phyloP scores from a whole-genome alignment of 2,329 filamentous ascomycete species.

The Neofusicoccum parvum region DNA sequence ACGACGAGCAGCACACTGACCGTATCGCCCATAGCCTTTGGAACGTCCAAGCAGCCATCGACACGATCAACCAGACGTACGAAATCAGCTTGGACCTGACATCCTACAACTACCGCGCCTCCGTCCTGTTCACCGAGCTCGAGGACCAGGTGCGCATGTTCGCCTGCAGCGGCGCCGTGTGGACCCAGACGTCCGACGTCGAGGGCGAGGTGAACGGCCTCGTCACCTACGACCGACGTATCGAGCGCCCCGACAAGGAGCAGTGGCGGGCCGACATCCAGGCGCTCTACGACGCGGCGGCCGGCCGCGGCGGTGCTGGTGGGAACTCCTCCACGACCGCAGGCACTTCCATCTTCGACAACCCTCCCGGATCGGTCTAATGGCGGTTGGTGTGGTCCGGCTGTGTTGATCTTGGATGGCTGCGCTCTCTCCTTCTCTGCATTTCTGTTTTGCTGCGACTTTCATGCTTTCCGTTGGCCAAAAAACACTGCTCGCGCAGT shows the following conservation, averaged over 20 bases:
- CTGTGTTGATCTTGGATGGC: too few relatives aligned
- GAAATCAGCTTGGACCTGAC: conserved; percentile 62
- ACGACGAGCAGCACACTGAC: background rate
- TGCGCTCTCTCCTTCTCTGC: too few relatives aligned
- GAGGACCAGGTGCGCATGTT: conserved; percentile 55
- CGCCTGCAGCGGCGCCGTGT: conserved; percentile 68
- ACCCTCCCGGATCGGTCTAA: too few relatives aligned
- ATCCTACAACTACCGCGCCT: conserved; percentile 68
- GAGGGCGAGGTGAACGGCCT: conserved; percentile 75
- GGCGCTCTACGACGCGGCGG: conserved; percentile 57
- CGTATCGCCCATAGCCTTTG: conserved; percentile 54
- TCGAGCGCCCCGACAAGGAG: conserved; percentile 57
- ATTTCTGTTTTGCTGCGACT: too few relatives aligned
- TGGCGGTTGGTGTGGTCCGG: too few relatives aligned
- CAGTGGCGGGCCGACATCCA: conserved; percentile 65
- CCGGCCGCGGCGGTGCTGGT: background rate
- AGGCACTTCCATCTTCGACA: too few relatives aligned
- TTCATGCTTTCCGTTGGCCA: too few relatives aligned
- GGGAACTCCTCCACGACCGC: too few relatives aligned
- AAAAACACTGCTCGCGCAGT: too few relatives aligned
- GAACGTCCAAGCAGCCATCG: conserved; percentile 63
- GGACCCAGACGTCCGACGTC: conserved; percentile 75
- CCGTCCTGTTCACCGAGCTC: conserved; percentile 53
- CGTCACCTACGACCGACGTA: conserved; percentile 67
- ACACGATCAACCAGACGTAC: conserved; percentile 67